Conservation (phyloP, 192 early-diverging fungal species). For the Spizellomyces punctatus region DNA sequence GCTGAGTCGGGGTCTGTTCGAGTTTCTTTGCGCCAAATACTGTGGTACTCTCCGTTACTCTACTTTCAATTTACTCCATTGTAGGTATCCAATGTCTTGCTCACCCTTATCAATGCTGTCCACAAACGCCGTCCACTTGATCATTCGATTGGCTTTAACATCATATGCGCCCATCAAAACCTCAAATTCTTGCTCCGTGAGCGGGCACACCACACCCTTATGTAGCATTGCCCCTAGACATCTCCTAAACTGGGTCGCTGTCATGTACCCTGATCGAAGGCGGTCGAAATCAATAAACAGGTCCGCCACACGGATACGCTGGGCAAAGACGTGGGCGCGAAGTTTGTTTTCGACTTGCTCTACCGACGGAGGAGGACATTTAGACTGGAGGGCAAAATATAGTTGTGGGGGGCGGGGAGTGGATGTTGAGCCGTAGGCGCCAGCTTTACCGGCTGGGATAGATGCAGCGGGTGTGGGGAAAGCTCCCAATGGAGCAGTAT, state of each 20-base stretch:
- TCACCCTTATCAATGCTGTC: slow-evolving; percentile 58
- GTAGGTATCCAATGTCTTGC: background rate
- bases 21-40: slow-evolving; percentile 54
- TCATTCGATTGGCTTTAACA: slow-evolving; percentile 30
- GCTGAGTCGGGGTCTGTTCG: slow-evolving; percentile 45
- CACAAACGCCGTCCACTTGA: slow-evolving; percentile 54
- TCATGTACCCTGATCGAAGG: slow-evolving; percentile 49
- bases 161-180: slow-evolving; percentile 45
- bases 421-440: background rate
- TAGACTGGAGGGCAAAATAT: background rate
- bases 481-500: slow-evolving; percentile 13
- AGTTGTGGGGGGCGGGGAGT: background rate
- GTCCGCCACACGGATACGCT: slow-evolving; percentile 53
- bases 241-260: slow-evolving; percentile 49
- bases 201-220: slow-evolving; percentile 37
- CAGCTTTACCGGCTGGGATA: slow-evolving; percentile 13
- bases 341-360: slow-evolving; percentile 48
- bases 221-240: slow-evolving; percentile 48
- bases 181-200: slow-evolving; percentile 41
- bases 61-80: background rate
- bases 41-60: slow-evolving; percentile 7
- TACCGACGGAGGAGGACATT: background rate
- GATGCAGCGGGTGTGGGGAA: slow-evolving; percentile 29
- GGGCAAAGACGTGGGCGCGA: slow-evolving; percentile 45
- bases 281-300: slow-evolving; percentile 59